Base-by-base conservation (phyloP, 768 basidiomycete species). In the Lanmaoa pseudosensibilis region DNA sequence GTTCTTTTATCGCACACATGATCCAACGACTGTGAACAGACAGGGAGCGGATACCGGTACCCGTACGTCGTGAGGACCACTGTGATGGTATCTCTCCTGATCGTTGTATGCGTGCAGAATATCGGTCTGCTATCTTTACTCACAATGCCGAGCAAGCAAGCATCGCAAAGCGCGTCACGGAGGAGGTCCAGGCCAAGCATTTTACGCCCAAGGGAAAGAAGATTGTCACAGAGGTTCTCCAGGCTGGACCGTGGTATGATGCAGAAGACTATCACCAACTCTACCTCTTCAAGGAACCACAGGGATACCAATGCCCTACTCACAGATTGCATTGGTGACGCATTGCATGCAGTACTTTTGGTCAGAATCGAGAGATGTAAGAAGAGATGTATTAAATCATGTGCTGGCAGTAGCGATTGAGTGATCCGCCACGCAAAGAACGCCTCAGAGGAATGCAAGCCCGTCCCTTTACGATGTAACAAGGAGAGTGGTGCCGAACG, bases 1-100 rank as follows among this genome's bases (percentile, higher is more conserved):
- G 73, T 95, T 94, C 78, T 96, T 96, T 74, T 96, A 94, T 72
- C 83, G 96, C 45, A 92, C 91, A 0, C 95, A 98, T 65, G 94
- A 97, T 62, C 92, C 95, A 3, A 96, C 94, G 40, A 90, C 91
- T 0, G 66, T 80, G 53, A 86, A 96, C 71, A 75, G 79, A 15
- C 94, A 96, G 69, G 94, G 94, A 30, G 78, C 65, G 2, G 93
- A 96, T 65, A 67, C 66, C 3, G 94, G 94, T 19, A 83, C 85
- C 30, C 94, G 92, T 94, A 66, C 60, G 86, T 81, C 5, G 10
- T 19, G 15, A 33, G 15, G 16, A 8, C 18, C 10, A 11, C n/a
- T 3, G 25, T n/a, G 43, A 7, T 47, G 4, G 10, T 16, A 39
- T 12, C n/a, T 37, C 36, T 30, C 16, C 51, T 62, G 36, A 53